These are phyloP conservation scores for Coriolopsis trogii DNA, from an alignment of 1,284 basidiomycete genomes.

Conservation along the genomic window DNA sequence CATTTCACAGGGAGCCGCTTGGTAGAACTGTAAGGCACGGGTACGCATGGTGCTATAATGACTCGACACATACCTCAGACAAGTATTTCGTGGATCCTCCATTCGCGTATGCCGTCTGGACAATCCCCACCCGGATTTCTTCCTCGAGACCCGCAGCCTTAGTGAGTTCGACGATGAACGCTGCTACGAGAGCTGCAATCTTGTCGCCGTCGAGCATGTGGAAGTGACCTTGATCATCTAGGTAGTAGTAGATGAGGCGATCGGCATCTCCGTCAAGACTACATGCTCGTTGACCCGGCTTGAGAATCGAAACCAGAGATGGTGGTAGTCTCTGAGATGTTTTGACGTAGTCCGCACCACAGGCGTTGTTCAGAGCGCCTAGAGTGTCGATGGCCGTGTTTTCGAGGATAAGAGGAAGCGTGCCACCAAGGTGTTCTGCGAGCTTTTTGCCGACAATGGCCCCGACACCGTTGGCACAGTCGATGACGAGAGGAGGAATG, in stretches of 20 bases:
- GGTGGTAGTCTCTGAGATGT: constrained; percentile 87
- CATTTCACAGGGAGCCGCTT: constrained; percentile 93
- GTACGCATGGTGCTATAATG: too few relatives aligned
- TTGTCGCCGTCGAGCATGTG: constrained; percentile 98
- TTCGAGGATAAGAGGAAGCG: constrained; percentile 59
- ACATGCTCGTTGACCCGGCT: constrained; percentile 81
- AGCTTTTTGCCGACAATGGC: constrained; percentile 71
- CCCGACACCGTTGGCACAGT: constrained; percentile 99
- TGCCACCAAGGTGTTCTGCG: constrained; percentile 54
- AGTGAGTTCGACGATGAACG: constrained; percentile 92
- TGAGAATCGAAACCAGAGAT: constrained; percentile 60
- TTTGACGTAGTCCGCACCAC: constrained; percentile 98
- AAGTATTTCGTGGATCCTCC: constrained; percentile 96
- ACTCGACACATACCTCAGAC: constrained; percentile 64
- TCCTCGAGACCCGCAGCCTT: constrained; percentile 79
- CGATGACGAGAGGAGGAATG: constrained; percentile 73
- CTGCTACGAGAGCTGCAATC: constrained; percentile 92
- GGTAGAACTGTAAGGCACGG: constrained; percentile 2
- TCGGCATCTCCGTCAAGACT: constrained; percentile 98
- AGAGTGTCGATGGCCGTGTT: constrained; percentile 70
- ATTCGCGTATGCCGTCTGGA: constrained; percentile 99
- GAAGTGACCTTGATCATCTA: constrained; percentile 79
- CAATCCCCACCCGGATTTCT: constrained; percentile 84
- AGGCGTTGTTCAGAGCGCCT: constrained; percentile 84
- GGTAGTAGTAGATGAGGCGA: constrained; percentile 94